phyloP scores from a whole-genome alignment of 768 basidiomycete species.

The Termitomyces sp. region DNA sequence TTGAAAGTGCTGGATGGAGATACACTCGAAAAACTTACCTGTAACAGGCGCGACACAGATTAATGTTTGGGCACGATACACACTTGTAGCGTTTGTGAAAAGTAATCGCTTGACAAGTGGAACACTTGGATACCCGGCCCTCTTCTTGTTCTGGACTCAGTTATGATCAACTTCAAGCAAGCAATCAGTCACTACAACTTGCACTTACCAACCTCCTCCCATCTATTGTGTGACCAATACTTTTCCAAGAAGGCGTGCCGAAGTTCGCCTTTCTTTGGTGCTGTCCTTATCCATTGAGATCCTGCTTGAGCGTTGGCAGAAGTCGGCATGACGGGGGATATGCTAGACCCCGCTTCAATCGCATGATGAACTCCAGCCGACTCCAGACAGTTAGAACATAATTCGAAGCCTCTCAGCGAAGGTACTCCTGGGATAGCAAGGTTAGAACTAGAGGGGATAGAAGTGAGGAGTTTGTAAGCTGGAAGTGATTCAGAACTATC shows the following conservation, averaged over 20 bases:
- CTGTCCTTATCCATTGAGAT: slow-evolving; percentile 59
- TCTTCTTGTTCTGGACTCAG: slow-evolving; percentile 61
- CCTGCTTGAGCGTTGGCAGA: slow-evolving; percentile 44
- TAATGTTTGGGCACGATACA: slow-evolving; percentile 71
- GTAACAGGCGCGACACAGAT: slow-evolving; percentile 80
- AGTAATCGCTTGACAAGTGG: slow-evolving; percentile 69
- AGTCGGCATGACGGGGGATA: slow-evolving; percentile 35
- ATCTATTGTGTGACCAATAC: slow-evolving; percentile 76
- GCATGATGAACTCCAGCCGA: slow-evolving; percentile 75
- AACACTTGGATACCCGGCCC: slow-evolving; percentile 56
- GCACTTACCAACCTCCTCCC: slow-evolving; percentile 83
- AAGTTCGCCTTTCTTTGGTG: slow-evolving; percentile 71
- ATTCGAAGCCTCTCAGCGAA: slow-evolving; percentile 60
- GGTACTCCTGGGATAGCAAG: slow-evolving; percentile 18
- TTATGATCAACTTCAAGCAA: neutral
- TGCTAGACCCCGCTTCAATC: slow-evolving; percentile 48
- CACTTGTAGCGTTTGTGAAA: slow-evolving; percentile 76
- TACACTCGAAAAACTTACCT: slow-evolving; percentile 38
- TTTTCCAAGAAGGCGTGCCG: slow-evolving; percentile 86
- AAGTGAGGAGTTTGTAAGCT: slow-evolving; percentile 38
- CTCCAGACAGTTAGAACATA: slow-evolving; percentile 79
- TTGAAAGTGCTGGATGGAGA: neutral
- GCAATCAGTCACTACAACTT: neutral
- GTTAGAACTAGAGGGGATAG: slow-evolving; percentile 25
- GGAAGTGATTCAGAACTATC: slow-evolving; percentile 17